Percentiles rank a stretch among this genome's conserved stretches.
phyloP scores from a whole-genome alignment of 257 asterid species.

The Cynanchum wilfordii region DNA sequence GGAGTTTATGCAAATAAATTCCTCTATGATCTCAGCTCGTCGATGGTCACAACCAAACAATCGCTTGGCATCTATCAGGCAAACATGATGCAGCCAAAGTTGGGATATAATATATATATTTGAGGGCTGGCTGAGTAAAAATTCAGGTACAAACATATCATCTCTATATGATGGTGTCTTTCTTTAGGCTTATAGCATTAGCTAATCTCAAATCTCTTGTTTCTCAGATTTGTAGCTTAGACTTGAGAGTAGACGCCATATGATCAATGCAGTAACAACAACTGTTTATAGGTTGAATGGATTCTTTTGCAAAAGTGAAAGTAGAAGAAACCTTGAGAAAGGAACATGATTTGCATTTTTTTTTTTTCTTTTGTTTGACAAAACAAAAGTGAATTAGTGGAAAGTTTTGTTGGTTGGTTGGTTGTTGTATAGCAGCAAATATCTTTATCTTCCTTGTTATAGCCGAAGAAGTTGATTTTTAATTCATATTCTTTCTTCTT shows the following conservation, averaged over 20 bases:
- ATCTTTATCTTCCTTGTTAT: too few species aligned
- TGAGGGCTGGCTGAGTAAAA: conserved; percentile 1
- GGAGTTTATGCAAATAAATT: not conserved
- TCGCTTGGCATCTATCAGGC: conserved; percentile 1
- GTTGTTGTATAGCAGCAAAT: not conserved
- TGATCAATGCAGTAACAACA: not conserved
- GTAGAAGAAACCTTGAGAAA: not conserved
- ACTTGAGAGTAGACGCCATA: conserved; percentile 8
- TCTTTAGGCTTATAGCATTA: not conserved
- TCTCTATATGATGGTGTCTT: not conserved
- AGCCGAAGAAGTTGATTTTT: conserved; percentile 1
- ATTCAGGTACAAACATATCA: conserved; percentile 18
- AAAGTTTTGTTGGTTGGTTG: not conserved
- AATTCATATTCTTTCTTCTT: not conserved
- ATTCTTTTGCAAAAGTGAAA: conserved; percentile 1
- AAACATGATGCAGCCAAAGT: not conserved
- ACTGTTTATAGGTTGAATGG: conserved; percentile 1
- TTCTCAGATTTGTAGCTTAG: not conserved
- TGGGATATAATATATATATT: conserved; percentile 4
- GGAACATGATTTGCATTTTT: not conserved
- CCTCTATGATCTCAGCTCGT: not conserved
- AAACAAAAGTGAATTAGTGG: not conserved
- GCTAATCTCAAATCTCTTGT: not conserved
- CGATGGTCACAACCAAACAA: not conserved
- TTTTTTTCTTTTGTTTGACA: not conserved